Percentiles rank a stretch among this genome's conserved stretches.
phyloP scores from a whole-genome alignment of 345 rosid genomes.

The Cochlearia excelsa region DNA sequence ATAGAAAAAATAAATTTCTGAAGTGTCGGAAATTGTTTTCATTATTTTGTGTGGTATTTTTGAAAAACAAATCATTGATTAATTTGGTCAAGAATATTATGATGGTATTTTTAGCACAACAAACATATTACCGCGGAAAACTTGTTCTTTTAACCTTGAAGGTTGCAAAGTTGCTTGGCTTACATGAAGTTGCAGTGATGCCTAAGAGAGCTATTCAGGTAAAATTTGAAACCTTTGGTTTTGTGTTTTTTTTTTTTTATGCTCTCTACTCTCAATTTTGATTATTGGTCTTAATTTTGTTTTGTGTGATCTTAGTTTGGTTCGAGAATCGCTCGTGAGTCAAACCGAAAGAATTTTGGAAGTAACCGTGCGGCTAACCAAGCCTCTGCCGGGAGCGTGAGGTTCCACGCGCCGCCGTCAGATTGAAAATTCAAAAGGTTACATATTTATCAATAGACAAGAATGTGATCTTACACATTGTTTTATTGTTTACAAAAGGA shows the following conservation, averaged over 20 bases:
- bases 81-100: neutral
- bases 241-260: neutral
- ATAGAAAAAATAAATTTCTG: no score
- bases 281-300: neutral
- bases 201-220: constrained; percentile 99
- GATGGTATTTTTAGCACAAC: neutral
- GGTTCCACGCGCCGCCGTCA: constrained; percentile 31
- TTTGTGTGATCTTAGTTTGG: constrained; percentile 55
- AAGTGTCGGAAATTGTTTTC: no score
- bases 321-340: constrained; percentile 91
- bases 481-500: no score
- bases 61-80: no score
- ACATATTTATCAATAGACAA: neutral
- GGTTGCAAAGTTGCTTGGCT: constrained; percentile 81
- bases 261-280: neutral
- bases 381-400: constrained; percentile 83
- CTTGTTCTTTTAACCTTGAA: constrained; percentile 29
- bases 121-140: no score
- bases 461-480: no score
- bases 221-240: constrained; percentile 9
- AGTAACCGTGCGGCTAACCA: constrained; percentile 94
- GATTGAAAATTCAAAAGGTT: neutral
- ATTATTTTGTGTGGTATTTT: no score
- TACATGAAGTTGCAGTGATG: constrained; percentile 64
- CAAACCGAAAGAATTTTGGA: constrained; percentile 81